Conservation (phyloP, 177 flowering plant species). For the Vitis hybrid region DNA sequence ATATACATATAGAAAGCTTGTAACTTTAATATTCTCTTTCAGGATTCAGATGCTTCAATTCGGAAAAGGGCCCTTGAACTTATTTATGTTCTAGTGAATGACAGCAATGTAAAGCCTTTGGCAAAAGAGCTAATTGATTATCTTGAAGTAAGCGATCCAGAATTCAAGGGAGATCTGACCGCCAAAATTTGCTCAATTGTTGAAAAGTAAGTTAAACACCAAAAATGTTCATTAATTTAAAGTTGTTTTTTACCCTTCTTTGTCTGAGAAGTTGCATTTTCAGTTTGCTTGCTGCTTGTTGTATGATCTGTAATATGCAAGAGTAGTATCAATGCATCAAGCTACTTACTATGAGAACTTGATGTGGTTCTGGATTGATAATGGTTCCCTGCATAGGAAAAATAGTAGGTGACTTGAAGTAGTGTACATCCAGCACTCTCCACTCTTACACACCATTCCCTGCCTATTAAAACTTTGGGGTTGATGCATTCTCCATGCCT, state of each 20-base stretch:
- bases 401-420: background rate
- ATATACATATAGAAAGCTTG: background rate
- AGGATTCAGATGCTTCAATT: slow-evolving; percentile 99
- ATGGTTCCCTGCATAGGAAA: background rate
- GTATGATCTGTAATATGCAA: background rate
- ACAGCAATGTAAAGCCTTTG: slow-evolving; percentile 81
- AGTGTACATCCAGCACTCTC: background rate
- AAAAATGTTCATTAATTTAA: background rate
- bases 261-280: slow-evolving; percentile 2
- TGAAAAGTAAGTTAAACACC: slow-evolving; percentile 68
- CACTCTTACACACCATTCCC: background rate
- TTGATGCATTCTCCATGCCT: no score
- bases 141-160: slow-evolving; percentile 91
- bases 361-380: background rate
- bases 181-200: slow-evolving; percentile 96
- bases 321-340: background rate
- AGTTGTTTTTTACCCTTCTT: background rate
- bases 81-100: slow-evolving; percentile 87
- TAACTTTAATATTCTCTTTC: slow-evolving; percentile 24
- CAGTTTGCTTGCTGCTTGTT: background rate
- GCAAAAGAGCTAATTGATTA: slow-evolving; percentile 92
- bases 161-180: slow-evolving; percentile 96
- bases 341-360: background rate
- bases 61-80: slow-evolving; percentile 97
- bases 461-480: background rate